Evolutionary conservation across 208 protist species (phyloP).

Genomic region (Lotmaria passim): DNA sequence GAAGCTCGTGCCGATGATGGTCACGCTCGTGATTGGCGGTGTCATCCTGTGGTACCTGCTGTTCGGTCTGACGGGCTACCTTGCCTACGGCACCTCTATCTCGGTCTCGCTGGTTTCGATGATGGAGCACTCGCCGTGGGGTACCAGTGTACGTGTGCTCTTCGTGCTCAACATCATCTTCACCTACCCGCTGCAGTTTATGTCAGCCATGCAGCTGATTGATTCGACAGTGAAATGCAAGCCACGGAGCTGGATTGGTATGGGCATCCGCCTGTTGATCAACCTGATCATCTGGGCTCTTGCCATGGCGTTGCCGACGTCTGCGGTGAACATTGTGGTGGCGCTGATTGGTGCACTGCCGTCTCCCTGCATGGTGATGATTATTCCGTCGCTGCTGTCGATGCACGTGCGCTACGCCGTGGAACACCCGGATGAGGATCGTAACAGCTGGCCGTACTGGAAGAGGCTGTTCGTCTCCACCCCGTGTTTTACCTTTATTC

Average conservation of each 20-base stretch:
- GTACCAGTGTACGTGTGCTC: conserved; percentile 45
- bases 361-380: conserved; percentile 71
- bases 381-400: conserved; percentile 59
- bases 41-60: conserved; percentile 65
- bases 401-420: conserved; percentile 59
- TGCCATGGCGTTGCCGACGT: conserved; percentile 58
- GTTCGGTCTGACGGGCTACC: conserved; percentile 73
- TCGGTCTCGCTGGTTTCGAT: conserved; percentile 48
- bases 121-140: conserved; percentile 53
- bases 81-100: conserved; percentile 58
- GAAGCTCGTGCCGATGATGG: conserved; percentile 49
- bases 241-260: conserved; percentile 54
- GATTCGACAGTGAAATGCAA: conserved; percentile 58
- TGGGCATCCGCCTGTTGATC: conserved; percentile 58
- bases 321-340: conserved; percentile 75
- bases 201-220: conserved; percentile 78
- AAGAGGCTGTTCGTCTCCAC: conserved; percentile 43
- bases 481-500: conserved; percentile 42
- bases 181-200: conserved; percentile 79
- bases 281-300: conserved; percentile 69
- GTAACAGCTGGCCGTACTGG: conserved; percentile 60
- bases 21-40: conserved; percentile 50
- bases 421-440: conserved; percentile 55
- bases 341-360: conserved; percentile 74
- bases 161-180: conserved; percentile 70